Conservation (phyloP, 108 stramenopile genomes). For the Fragilariopsis cylindrus region DNA sequence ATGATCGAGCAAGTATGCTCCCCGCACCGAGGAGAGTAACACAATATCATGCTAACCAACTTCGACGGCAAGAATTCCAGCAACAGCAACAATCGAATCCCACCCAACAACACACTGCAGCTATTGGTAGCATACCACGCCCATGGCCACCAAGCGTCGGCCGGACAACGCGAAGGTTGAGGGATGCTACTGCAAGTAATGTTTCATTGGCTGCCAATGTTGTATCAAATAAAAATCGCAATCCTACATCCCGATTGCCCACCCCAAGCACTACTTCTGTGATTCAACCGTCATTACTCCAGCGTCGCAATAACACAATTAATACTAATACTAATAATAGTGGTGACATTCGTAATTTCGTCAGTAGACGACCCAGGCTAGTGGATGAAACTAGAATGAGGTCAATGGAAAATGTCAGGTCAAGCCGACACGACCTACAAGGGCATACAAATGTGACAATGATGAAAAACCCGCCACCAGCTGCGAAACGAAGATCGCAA, state of each 20-base stretch:
- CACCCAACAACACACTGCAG: background rate
- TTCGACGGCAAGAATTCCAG: background rate
- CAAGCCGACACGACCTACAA: constrained; percentile 5
- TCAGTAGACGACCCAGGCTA: background rate
- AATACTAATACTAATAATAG: background rate
- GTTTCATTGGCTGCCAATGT: constrained; percentile 19
- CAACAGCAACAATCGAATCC: background rate
- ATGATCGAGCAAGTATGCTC: constrained; percentile 4
- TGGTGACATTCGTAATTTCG: constrained; percentile 14
- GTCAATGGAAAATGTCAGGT: constrained; percentile 5
- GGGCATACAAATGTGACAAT: background rate
- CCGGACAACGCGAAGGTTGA: constrained; percentile 1
- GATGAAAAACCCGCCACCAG: background rate
- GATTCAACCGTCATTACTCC: background rate
- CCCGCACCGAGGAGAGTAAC: constrained; percentile 14
- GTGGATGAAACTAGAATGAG: background rate
- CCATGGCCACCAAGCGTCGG: constrained; percentile 5
- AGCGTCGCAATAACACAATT: background rate
- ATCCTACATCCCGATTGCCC: background rate
- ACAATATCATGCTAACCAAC: constrained; percentile 15
- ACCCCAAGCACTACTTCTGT: background rate
- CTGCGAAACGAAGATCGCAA: background rate
- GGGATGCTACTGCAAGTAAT: constrained; percentile 31
- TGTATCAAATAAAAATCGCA: background rate
- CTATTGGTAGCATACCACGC: background rate